phyloP scores from a whole-genome alignment of 495 filamentous ascomycete species.

The Daldinia vernicosa region DNA sequence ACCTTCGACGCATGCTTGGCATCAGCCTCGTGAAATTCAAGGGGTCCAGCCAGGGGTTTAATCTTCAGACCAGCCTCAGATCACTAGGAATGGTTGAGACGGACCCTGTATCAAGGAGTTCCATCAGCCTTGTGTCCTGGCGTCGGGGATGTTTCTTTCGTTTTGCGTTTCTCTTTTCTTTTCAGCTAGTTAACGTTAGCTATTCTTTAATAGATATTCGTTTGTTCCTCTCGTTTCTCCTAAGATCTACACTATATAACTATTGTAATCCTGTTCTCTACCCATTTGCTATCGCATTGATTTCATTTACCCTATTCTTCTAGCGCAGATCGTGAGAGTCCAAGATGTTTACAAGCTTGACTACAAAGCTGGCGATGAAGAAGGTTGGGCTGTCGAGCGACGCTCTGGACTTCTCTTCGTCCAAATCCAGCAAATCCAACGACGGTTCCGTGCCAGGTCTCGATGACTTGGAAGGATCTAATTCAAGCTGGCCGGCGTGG shows the following conservation, averaged over 20 bases:
- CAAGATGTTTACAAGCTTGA: constrained; percentile 58
- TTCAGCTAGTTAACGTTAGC: constrained; percentile 10
- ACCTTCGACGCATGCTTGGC: constrained; percentile 32
- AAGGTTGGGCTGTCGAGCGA: constrained; percentile 56
- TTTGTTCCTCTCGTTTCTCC: constrained; percentile 13
- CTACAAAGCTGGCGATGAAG: constrained; percentile 58
- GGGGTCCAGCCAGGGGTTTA: constrained; percentile 32
- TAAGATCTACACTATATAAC: constrained; percentile 3
- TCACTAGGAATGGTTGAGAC: constrained; percentile 41
- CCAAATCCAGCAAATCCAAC: constrained; percentile 42
- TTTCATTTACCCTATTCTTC: constrained; percentile 7
- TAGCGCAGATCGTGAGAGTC: neutral
- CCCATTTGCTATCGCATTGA: constrained; percentile 1
- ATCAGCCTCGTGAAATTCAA: constrained; percentile 44
- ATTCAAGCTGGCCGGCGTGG: constrained; percentile 49
- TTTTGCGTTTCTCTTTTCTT: constrained; percentile 27
- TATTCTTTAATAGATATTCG: neutral
- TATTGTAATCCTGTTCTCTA: constrained; percentile 4
- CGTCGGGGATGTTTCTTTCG: constrained; percentile 20
- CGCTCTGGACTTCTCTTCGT: constrained; percentile 48
- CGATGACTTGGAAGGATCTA: constrained; percentile 44
- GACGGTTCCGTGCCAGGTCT: constrained; percentile 33
- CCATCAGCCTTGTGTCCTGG: constrained; percentile 40
- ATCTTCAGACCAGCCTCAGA: constrained; percentile 21
- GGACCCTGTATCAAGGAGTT: constrained; percentile 48